phyloP scores from a whole-genome alignment of 2,329 filamentous ascomycete species.

The Hortaea werneckii region DNA sequence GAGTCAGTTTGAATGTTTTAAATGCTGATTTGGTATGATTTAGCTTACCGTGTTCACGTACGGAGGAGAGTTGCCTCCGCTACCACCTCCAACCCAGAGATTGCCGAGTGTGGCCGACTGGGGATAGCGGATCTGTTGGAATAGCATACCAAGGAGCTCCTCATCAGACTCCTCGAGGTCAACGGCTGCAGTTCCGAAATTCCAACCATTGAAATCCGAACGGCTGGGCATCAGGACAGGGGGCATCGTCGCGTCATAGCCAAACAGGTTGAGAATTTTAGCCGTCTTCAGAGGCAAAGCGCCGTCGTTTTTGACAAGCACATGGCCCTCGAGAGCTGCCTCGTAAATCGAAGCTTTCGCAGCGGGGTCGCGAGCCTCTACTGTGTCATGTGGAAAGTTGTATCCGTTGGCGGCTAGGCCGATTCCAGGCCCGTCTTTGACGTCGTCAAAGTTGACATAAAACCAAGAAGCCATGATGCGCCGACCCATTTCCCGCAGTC shows the following conservation, averaged over 20 bases:
- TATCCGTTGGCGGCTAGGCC: conserved; percentile 1
- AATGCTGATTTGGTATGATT: too few relatives aligned
- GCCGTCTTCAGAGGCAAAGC: conserved; percentile 42
- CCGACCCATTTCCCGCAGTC: conserved; percentile 1
- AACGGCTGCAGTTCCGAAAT: conserved; percentile 7
- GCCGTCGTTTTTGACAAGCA: conserved; percentile 54
- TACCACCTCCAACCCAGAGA: too few relatives aligned
- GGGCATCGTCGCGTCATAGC: background rate
- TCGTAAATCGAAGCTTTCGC: conserved; percentile 40
- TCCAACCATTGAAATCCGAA: conserved; percentile 6
- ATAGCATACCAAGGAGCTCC: background rate
- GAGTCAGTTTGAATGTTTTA: background rate
- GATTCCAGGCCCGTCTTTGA: conserved; percentile 6
- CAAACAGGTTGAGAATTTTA: conserved; percentile 1
- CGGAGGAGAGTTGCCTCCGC: background rate
- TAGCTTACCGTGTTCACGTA: background rate
- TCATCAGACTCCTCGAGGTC: conserved; percentile 3
- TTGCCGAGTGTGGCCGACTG: too few relatives aligned
- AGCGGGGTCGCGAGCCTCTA: conserved; percentile 34
- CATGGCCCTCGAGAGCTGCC: conserved; percentile 47
- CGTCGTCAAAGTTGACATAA: conserved; percentile 10
- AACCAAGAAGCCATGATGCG: conserved; percentile 9
- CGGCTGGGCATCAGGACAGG: conserved; percentile 7
- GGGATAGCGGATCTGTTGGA: too few relatives aligned
- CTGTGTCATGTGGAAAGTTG: conserved; percentile 30